Percentiles rank a stretch among this genome's conserved stretches.
Conservation (phyloP, 495 filamentous ascomycete genomes). For the Penicillium lividum region DNA sequence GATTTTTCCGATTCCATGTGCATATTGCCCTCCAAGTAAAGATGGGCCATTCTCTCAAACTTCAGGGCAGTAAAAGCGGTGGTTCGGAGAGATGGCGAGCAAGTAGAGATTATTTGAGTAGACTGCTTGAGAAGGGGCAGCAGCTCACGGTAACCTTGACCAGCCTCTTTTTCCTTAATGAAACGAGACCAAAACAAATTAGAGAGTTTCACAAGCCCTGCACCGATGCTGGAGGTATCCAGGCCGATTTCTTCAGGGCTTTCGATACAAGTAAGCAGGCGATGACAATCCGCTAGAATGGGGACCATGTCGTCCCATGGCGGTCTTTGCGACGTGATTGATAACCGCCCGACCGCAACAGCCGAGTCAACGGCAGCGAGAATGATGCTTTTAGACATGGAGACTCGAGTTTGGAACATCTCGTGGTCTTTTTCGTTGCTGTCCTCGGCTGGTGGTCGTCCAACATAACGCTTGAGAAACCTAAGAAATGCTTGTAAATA, state of each 20-base stretch:
- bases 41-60: constrained; percentile 53
- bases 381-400: constrained; percentile 38
- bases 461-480: constrained; percentile 50
- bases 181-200: constrained; percentile 76
- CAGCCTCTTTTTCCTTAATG: constrained; percentile 48
- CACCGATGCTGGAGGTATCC: constrained; percentile 28
- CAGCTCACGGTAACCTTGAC: constrained; percentile 37
- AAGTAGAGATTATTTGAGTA: constrained; percentile 43
- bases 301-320: constrained; percentile 44
- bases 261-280: constrained; percentile 42
- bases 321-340: constrained; percentile 40
- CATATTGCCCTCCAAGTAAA: constrained; percentile 42
- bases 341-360: constrained; percentile 43
- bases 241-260: constrained; percentile 21
- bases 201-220: constrained; percentile 58
- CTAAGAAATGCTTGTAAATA: constrained; percentile 44
- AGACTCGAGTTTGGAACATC: constrained; percentile 33
- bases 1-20: constrained; percentile 37
- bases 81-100: constrained; percentile 41
- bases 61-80: constrained; percentile 54
- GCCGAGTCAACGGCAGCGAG: constrained; percentile 45
- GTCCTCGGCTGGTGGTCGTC: constrained; percentile 32
- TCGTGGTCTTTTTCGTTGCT: constrained; percentile 34
- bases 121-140: constrained; percentile 51
- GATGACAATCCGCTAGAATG: constrained; percentile 40